Evolutionary conservation across 495 filamentous ascomycete genomes (phyloP).

Genomic region (Bryoglossum gracile): DNA sequence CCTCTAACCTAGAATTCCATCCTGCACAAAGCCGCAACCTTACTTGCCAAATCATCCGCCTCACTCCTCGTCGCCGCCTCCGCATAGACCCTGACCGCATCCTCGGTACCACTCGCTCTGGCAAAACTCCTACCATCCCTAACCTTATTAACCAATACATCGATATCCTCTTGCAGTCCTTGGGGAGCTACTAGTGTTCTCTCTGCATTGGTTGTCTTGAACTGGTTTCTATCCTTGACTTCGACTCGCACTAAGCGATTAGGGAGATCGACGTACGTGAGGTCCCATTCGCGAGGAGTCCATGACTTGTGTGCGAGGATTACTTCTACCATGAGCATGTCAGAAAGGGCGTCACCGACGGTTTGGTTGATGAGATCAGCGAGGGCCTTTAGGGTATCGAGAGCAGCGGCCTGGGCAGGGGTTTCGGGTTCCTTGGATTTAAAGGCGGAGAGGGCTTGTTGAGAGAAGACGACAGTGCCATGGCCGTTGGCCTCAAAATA

Average conservation of each 20-base stretch:
- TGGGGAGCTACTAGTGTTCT: constrained; percentile 71
- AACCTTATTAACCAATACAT: constrained; percentile 80
- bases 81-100: constrained; percentile 94
- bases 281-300: constrained; percentile 84
- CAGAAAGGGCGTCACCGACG: constrained; percentile 91
- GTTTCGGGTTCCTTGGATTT: constrained; percentile 74
- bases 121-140: constrained; percentile 87
- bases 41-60: constrained; percentile 77
- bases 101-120: constrained; percentile 88
- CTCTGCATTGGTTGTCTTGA: constrained; percentile 88
- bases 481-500: constrained; percentile 99
- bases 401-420: constrained; percentile 77
- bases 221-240: constrained; percentile 77
- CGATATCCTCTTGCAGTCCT: constrained; percentile 76
- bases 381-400: constrained; percentile 73
- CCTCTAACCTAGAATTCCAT: too few species aligned
- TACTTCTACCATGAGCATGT: constrained; percentile 92
- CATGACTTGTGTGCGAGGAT: constrained; percentile 94
- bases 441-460: constrained; percentile 69
- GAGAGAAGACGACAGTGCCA: constrained; percentile 91
- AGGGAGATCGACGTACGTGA: constrained; percentile 90
- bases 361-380: constrained; percentile 94
- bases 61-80: constrained; percentile 82
- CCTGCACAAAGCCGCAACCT: constrained; percentile 67
- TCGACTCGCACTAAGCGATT: constrained; percentile 91